Conservation (phyloP, 2,329 filamentous ascomycete species). For the Aspergillus phoenicis region DNA sequence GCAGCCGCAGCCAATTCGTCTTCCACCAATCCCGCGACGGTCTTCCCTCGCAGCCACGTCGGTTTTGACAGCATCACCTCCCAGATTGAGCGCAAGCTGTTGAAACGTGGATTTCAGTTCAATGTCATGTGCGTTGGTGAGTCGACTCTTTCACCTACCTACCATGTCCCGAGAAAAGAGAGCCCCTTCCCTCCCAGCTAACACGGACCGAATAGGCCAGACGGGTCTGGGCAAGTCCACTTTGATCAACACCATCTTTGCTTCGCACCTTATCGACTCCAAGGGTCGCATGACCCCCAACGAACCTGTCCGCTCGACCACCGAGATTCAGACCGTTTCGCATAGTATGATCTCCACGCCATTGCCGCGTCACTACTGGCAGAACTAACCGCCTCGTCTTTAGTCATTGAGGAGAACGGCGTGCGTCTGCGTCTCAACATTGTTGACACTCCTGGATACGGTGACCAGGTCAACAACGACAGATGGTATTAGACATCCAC, state of each 20-base stretch:
- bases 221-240: conserved; percentile 98
- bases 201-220: conserved; percentile 66
- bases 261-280: conserved; percentile 97
- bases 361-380: neutral
- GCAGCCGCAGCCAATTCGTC: conserved; percentile 65
- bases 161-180: neutral
- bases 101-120: conserved; percentile 99
- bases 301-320: conserved; percentile 91
- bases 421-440: conserved; percentile 97
- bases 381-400: conserved; percentile 22
- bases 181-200: neutral
- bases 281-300: conserved; percentile 93
- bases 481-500: conserved; percentile 63
- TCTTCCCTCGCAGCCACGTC: conserved; percentile 95
- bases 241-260: conserved; percentile 99
- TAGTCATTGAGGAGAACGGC: conserved; percentile 96
- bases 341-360: conserved; percentile 61
- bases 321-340: conserved; percentile 96
- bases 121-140: conserved; percentile 98
- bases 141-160: conserved; percentile 44
- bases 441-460: conserved; percentile 97
- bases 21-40: conserved; percentile 48
- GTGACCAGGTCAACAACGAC: conserved; percentile 99
- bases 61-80: conserved; percentile 99
- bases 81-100: conserved; percentile 98